phyloP scores from a whole-genome alignment of 495 filamentous ascomycete species.

The Aspergillus cavernicola region DNA sequence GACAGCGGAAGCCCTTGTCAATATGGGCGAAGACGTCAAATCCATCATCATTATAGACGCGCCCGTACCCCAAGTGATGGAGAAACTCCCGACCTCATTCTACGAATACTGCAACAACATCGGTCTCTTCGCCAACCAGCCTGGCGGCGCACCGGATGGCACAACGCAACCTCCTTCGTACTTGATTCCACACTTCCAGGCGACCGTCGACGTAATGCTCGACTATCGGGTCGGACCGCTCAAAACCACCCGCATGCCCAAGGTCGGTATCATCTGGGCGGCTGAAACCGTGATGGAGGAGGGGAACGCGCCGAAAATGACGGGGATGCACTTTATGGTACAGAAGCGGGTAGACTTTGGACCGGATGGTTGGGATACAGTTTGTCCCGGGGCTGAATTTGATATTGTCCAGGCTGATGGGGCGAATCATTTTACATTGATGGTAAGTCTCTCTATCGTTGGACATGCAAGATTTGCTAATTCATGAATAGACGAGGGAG shows the following conservation, averaged over 20 bases:
- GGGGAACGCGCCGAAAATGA: not conserved
- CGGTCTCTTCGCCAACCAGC: not conserved
- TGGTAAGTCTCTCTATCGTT: not conserved
- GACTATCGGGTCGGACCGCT: not conserved
- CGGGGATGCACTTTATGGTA: not conserved
- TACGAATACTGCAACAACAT: not conserved
- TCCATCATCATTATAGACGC: constrained; percentile 21
- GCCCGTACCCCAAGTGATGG: not conserved
- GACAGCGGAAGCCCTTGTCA: constrained; percentile 27
- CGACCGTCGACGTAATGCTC: constrained; percentile 3
- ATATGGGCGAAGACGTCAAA: constrained; percentile 26
- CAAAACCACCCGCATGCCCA: not conserved
- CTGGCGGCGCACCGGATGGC: not conserved
- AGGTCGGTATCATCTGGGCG: constrained; percentile 2
- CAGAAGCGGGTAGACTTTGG: constrained; percentile 2
- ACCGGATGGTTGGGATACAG: not conserved
- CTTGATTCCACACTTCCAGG: constrained; percentile 1
- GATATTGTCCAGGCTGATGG: not conserved
- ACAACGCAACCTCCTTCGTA: not conserved
- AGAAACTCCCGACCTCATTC: not conserved
- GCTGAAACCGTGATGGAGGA: not conserved
- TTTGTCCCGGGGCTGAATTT: not conserved
- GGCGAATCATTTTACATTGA: not conserved
- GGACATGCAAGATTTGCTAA: not conserved
- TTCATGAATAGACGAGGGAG: not conserved